Evolutionary conservation across 2,329 filamentous ascomycete genomes (phyloP).

Genomic region (Cryphonectria parasitica): DNA sequence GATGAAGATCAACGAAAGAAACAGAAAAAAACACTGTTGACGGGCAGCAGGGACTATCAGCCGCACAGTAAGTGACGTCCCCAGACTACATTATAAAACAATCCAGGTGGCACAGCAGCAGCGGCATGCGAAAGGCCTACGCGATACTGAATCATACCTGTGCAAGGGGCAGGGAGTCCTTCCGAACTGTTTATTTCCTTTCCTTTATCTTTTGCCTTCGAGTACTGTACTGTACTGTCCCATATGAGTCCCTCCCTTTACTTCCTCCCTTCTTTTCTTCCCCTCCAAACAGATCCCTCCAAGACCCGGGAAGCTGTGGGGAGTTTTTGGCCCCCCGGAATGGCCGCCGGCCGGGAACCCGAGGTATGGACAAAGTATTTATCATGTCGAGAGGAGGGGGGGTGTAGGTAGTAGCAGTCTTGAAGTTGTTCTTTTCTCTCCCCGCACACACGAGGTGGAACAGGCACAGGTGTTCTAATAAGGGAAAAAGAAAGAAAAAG

Average conservation of each 20-base stretch:
- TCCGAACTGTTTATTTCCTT: not conserved
- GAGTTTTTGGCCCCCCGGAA: not conserved
- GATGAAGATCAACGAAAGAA: not conserved
- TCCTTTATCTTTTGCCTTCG: not conserved
- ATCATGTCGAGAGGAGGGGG: not conserved
- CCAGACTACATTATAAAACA: not conserved
- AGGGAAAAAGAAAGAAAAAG: not conserved
- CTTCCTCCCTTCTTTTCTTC: not conserved
- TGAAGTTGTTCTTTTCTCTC: not conserved
- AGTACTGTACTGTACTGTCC: not conserved
- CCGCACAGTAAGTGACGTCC: not conserved
- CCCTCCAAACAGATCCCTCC: not conserved
- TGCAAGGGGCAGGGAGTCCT: not conserved
- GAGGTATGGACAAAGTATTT: not conserved
- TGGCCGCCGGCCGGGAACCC: not conserved
- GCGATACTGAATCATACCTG: not conserved
- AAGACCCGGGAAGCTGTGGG: not conserved
- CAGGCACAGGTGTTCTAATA: not conserved
- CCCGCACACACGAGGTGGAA: not conserved
- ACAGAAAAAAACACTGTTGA: not conserved
- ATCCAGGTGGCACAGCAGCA: not conserved
- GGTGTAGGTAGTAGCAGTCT: not conserved
- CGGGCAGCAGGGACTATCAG: not conserved
- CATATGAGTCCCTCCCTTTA: not conserved
- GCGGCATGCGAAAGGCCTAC: not conserved